Conservation (phyloP, 345 rosid genomes). For the Lumnitzera racemosa region DNA sequence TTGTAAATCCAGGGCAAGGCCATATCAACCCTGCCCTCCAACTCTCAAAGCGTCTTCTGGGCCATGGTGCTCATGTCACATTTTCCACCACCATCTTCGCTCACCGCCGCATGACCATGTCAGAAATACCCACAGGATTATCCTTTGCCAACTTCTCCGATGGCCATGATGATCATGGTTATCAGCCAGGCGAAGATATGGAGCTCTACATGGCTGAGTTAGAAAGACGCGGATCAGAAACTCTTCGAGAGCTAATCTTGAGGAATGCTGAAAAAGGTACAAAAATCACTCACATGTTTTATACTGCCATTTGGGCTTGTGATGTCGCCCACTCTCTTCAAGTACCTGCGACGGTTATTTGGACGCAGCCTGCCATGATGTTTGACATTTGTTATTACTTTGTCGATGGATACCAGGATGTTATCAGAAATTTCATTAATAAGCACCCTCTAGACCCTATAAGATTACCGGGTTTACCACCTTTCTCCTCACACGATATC, state of each 20-base stretch:
- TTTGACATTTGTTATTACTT: constrained; percentile 47
- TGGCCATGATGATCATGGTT: constrained; percentile 38
- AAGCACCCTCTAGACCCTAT: constrained; percentile 12
- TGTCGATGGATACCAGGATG: constrained; percentile 28
- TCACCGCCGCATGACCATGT: constrained; percentile 31
- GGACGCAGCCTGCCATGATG: constrained; percentile 72
- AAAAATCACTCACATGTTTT: no score
- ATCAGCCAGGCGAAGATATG: constrained; percentile 15
- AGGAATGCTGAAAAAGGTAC: no score
- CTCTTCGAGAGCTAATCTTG: no score
- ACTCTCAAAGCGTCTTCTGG: no score
- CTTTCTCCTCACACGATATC: constrained; percentile 28
- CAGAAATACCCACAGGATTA: constrained; percentile 16
- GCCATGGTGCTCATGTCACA: no score
- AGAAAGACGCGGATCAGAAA: no score
- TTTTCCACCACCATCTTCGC: constrained; percentile 6
- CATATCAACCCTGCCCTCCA: no score
- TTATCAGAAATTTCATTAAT: constrained; percentile 8
- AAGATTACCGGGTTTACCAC: constrained; percentile 39
- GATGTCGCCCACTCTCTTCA: constrained; percentile 35
- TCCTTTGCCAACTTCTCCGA: constrained; percentile 43
- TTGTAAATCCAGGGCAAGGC: no score
- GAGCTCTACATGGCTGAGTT: constrained; percentile 20
- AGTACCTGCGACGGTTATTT: constrained; percentile 33
- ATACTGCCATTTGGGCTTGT: constrained; percentile 37